A percentile compares a stretch with the other conserved stretches of the same genome.
Evolutionary conservation across 805 yeast genomes (phyloP).

Genomic region (Starmerella kuoi): DNA sequence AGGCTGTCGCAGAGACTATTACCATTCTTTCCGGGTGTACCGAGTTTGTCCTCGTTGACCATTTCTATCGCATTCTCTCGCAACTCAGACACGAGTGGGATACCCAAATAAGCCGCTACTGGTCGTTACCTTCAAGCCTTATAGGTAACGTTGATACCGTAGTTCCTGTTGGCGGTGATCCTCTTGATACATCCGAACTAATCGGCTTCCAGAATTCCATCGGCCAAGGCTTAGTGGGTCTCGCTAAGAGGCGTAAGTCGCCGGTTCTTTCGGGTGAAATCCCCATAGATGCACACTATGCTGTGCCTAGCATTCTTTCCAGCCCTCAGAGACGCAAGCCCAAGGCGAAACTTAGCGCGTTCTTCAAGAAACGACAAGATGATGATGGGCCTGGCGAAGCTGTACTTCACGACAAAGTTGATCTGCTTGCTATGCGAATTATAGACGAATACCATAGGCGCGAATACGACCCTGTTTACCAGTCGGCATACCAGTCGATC

Average conservation of each 20-base stretch:
- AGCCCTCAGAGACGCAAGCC: constrained; percentile 17
- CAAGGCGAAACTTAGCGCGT: constrained; percentile 7
- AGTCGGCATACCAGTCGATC: no score
- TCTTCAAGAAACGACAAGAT: constrained; percentile 2
- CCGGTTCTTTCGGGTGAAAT: constrained; percentile 24
- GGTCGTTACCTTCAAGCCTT: constrained; percentile 22
- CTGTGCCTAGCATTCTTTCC: constrained; percentile 18
- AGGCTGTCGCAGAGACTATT: constrained; percentile 11
- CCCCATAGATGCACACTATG: constrained; percentile 20
- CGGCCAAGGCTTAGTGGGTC: background rate
- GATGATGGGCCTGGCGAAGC: constrained; percentile 9
- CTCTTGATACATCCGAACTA: background rate
- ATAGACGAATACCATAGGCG: constrained; percentile 23
- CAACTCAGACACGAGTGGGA: constrained; percentile 44
- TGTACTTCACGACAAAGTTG: constrained; percentile 23
- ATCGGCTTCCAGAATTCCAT: background rate
- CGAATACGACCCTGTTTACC: no score
- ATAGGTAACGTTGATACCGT: constrained; percentile 21
- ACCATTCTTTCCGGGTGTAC: constrained; percentile 22
- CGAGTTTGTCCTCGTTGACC: constrained; percentile 22
- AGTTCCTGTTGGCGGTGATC: constrained; percentile 28
- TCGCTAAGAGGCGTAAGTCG: background rate
- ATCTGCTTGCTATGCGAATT: constrained; percentile 27
- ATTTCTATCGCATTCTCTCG: constrained; percentile 30
- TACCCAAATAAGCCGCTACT: constrained; percentile 27